phyloP scores from a whole-genome alignment of 1,284 basidiomycete genomes.

The Pseudozyma thailandica region DNA sequence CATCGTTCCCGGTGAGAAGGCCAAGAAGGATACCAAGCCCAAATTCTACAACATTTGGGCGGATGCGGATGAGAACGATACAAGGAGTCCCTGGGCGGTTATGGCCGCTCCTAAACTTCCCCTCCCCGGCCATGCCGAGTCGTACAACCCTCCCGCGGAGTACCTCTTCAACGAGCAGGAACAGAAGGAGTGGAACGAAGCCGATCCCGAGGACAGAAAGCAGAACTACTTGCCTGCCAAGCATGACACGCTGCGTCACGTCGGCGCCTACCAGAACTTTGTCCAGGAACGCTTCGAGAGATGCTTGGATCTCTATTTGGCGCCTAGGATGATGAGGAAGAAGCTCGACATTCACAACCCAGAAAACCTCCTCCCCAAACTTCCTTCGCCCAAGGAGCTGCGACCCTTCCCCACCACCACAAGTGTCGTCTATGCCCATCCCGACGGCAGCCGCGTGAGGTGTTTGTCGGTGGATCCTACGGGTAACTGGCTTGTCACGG shows the following conservation, averaged over 20 bases:
- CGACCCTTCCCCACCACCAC: constrained; percentile 92
- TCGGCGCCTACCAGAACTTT: constrained; percentile 90
- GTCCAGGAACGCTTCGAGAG: constrained; percentile 94
- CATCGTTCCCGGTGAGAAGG: constrained; percentile 87
- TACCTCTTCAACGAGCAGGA: constrained; percentile 92
- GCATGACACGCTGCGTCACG: constrained; percentile 83
- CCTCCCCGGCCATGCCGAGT: constrained; percentile 90
- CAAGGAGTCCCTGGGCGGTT: constrained; percentile 39
- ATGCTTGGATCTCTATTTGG: constrained; percentile 95
- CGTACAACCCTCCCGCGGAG: constrained; percentile 98
- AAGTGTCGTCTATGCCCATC: constrained; percentile 79
- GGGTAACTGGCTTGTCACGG: constrained; percentile 90
- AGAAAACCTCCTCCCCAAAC: constrained; percentile 88
- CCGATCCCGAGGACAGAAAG: constrained; percentile 90
- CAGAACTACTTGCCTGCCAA: constrained; percentile 90
- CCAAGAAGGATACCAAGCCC: constrained; percentile 73
- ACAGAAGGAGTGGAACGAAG: constrained; percentile 82
- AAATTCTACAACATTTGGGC: constrained; percentile 92
- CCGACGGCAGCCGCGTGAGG: constrained; percentile 76
- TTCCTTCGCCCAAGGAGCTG: constrained; percentile 91
- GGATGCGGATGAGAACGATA: constrained; percentile 70
- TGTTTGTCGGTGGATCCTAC: constrained; percentile 85
- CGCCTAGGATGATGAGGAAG: constrained; percentile 78
- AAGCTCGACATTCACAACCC: constrained; percentile 72
- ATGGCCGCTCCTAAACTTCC: constrained; percentile 91